phyloP scores from a whole-genome alignment of 148 eudicot genomes.

The Linanthus parryae region DNA sequence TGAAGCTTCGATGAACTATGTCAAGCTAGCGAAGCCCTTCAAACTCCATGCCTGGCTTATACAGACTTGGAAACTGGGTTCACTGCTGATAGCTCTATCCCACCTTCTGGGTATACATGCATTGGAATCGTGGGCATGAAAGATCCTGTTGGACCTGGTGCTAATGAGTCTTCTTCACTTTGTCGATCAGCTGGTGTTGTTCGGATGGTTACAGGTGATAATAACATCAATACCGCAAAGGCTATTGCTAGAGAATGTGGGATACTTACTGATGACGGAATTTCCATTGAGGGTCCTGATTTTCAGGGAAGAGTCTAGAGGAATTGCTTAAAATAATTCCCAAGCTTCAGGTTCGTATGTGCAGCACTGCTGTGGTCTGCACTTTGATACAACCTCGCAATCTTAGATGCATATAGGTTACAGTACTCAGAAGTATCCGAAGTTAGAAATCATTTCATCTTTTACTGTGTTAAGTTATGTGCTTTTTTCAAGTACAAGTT shows the following conservation, averaged over 20 bases:
- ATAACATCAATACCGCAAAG: conserved; percentile 70
- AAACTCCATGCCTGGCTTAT: conserved; percentile 73
- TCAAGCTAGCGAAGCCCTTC: conserved; percentile 69
- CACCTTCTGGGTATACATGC: conserved; percentile 55
- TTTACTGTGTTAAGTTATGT: too few species aligned
- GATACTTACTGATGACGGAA: conserved; percentile 66
- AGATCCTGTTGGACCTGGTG: conserved; percentile 88
- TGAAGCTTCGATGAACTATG: conserved; percentile 22
- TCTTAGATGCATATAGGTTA: too few species aligned
- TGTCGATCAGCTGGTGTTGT: conserved; percentile 78
- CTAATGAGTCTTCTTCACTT: conserved; percentile 74
- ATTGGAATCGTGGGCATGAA: conserved; percentile 78
- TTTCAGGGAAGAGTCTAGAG: conserved; percentile 61
- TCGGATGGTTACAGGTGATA: conserved; percentile 85
- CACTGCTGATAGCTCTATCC: conserved; percentile 37
- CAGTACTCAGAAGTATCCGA: too few species aligned
- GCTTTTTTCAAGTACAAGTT: too few species aligned
- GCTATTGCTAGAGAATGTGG: conserved; percentile 93
- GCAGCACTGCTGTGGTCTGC: too few species aligned
- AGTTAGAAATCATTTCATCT: too few species aligned
- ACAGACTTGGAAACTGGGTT: conserved; percentile 48
- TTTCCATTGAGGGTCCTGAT: conserved; percentile 82
- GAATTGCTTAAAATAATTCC: conserved; percentile 62
- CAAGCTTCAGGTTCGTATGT: conserved; percentile 60
- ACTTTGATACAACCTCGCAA: too few species aligned